Conservation (phyloP, 2,329 filamentous ascomycete species). For the Talaromyces islandicus region DNA sequence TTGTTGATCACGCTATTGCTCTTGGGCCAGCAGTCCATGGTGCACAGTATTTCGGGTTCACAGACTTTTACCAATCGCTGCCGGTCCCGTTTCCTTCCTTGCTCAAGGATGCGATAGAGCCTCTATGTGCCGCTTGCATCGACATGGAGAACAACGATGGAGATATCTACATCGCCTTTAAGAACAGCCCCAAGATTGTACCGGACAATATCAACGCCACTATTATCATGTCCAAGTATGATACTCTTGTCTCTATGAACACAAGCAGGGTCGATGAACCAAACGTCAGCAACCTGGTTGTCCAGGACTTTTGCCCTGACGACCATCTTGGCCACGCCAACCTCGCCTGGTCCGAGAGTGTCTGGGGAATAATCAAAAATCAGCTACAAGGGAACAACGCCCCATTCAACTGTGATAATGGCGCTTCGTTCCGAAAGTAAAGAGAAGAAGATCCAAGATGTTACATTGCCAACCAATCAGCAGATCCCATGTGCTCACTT, state of each 20-base stretch:
- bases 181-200: neutral
- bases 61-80: neutral
- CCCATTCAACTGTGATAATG: neutral
- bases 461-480: neutral
- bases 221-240: slow-evolving; percentile 53
- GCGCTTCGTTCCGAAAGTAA: neutral
- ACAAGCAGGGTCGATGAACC: slow-evolving; percentile 59
- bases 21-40: neutral
- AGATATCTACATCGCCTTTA: neutral
- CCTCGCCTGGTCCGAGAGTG: neutral
- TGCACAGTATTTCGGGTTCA: neutral
- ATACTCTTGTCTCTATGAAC: slow-evolving; percentile 89
- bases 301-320: neutral
- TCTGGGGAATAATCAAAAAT: neutral
- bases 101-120: neutral
- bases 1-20: neutral
- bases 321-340: neutral
- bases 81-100: neutral
- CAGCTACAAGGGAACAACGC: neutral
- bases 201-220: neutral
- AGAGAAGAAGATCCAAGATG: neutral
- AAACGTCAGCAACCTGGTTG: neutral
- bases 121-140: neutral
- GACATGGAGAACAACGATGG: neutral
- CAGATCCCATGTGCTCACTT: too few species aligned